Percentiles rank a stretch among this genome's conserved stretches.
Evolutionary conservation across 2,329 filamentous ascomycete species (phyloP).

Genomic region (Fusarium devonianum): DNA sequence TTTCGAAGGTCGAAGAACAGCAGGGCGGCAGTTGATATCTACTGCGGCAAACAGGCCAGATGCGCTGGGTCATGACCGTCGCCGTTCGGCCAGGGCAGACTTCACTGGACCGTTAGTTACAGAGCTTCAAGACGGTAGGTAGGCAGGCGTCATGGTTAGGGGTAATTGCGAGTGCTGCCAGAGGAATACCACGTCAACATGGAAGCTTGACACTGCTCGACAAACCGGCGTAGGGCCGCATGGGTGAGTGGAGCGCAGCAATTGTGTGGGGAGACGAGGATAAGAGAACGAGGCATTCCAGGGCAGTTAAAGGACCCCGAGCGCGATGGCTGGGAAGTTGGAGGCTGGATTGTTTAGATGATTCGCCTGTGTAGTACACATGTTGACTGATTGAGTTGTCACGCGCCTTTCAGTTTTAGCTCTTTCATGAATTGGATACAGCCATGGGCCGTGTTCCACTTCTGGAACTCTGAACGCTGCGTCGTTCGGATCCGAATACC

Average conservation of each 20-base stretch:
- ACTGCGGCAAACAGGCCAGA: too few relatives aligned
- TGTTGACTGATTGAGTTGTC: background rate
- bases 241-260: slow-evolving; percentile 10
- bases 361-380: too few relatives aligned
- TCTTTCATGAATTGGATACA: background rate
- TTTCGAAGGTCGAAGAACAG: too few relatives aligned
- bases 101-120: too few relatives aligned
- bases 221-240: slow-evolving; percentile 2
- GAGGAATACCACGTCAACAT: too few relatives aligned
- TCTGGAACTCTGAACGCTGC: slow-evolving; percentile 7
- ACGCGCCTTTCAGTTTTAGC: background rate
- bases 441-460: background rate
- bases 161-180: too few relatives aligned
- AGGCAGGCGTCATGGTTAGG: too few relatives aligned
- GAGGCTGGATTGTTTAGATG: slow-evolving; percentile 18
- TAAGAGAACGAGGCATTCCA: background rate
- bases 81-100: too few relatives aligned
- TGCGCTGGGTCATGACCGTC: too few relatives aligned
- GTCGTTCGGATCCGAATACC: too few relatives aligned
- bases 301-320: background rate
- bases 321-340: slow-evolving; percentile 4
- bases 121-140: too few relatives aligned
- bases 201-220: background rate
- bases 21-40: too few relatives aligned
- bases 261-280: slow-evolving; percentile 20